Conservation (phyloP, 352 stramenopile species). For the Globisporangium paroecandrum region DNA sequence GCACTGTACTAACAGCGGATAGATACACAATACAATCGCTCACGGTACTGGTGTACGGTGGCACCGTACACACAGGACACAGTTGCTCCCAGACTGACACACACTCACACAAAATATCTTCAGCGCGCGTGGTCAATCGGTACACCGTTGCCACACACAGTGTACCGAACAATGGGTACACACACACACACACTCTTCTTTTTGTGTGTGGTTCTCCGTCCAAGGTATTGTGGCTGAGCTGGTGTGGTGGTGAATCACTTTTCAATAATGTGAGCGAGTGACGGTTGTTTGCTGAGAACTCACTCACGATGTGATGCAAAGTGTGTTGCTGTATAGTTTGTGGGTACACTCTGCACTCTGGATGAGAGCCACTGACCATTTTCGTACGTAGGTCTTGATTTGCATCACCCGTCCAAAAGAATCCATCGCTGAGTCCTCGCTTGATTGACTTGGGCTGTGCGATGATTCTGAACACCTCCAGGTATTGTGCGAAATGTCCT, state of each 20-base stretch:
- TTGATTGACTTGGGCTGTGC: not conserved
- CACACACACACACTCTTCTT: too few species aligned
- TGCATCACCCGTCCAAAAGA: not conserved
- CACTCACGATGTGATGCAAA: too few species aligned
- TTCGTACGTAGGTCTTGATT: not conserved
- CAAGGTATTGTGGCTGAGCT: too few species aligned
- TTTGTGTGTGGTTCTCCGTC: too few species aligned
- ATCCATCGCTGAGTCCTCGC: not conserved
- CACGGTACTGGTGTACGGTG: not conserved
- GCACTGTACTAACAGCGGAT: conserved; percentile 1
- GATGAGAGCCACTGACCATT: not conserved
- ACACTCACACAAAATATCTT: conserved; percentile 9
- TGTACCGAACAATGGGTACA: too few species aligned
- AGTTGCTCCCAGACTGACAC: conserved; percentile 6
- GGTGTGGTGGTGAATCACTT: not conserved
- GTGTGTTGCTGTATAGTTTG: not conserved
- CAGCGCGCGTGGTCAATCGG: not conserved
- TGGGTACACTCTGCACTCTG: not conserved
- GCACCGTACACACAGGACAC: not conserved
- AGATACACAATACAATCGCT: conserved; percentile 1
- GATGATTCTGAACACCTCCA: not conserved
- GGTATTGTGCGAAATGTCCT: too few species aligned
- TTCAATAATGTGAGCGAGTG: not conserved
- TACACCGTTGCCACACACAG: too few species aligned
- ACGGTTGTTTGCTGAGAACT: not conserved